phyloP scores from a whole-genome alignment of 2,329 filamentous ascomycete species.

The Daldinia eschscholtzii region DNA sequence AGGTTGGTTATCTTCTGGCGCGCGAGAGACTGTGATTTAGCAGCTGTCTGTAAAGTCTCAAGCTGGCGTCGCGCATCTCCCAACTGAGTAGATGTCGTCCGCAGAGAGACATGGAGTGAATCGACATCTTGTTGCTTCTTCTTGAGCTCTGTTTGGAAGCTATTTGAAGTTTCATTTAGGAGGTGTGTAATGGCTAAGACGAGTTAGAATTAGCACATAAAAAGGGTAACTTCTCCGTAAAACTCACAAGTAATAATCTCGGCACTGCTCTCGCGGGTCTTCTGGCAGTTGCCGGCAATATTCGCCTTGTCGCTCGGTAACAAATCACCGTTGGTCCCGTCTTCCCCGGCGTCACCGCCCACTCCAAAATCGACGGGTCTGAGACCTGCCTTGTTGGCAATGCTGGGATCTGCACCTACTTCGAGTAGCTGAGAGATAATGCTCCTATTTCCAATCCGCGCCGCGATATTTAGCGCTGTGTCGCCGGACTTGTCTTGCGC shows the following conservation, averaged over 20 bases:
- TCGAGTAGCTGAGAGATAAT: slow-evolving; percentile 98
- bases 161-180: slow-evolving; percentile 80
- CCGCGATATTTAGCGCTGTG: slow-evolving; percentile 93
- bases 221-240: background rate
- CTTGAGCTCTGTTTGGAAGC: slow-evolving; percentile 84
- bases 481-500: slow-evolving; percentile 94
- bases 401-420: slow-evolving; percentile 92
- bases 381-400: slow-evolving; percentile 89
- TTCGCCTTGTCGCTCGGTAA: slow-evolving; percentile 59
- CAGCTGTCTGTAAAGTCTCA: slow-evolving; percentile 75
- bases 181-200: slow-evolving; percentile 81
- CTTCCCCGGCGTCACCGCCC: slow-evolving; percentile 71
- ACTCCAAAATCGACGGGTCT: slow-evolving; percentile 95
- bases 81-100: slow-evolving; percentile 82
- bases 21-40: slow-evolving; percentile 74
- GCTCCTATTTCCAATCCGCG: slow-evolving; percentile 90
- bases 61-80: slow-evolving; percentile 81
- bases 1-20: slow-evolving; percentile 83
- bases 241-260: slow-evolving; percentile 83
- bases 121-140: slow-evolving; percentile 88
- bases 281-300: slow-evolving; percentile 62
- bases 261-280: slow-evolving; percentile 78
- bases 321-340: slow-evolving; percentile 56
- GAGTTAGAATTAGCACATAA: slow-evolving; percentile 49
- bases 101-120: slow-evolving; percentile 82